A percentile compares a stretch with the other conserved stretches of the same genome.
Conservation (phyloP, 1,284 basidiomycete species). For the Cutaneotrichosporon spelunceum region DNA sequence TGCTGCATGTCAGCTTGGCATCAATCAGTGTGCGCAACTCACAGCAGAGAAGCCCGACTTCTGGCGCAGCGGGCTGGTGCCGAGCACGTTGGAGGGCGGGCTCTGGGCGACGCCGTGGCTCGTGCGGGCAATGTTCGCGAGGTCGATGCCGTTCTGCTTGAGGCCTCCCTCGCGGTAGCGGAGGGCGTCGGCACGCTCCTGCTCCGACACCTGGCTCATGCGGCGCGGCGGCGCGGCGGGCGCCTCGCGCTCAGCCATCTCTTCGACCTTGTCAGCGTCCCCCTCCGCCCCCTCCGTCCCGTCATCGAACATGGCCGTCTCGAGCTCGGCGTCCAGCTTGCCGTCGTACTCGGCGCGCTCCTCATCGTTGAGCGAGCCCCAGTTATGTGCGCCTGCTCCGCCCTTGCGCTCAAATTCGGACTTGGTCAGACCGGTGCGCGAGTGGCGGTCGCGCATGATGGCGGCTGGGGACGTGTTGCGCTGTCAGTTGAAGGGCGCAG, state of each 20-base stretch:
- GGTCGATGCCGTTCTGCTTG: constrained; percentile 58
- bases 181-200: constrained; percentile 59
- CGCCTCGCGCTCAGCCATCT: constrained; percentile 20
- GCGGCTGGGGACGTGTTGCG: constrained; percentile 67
- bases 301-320: constrained; percentile 48
- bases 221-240: constrained; percentile 34
- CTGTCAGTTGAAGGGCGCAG: constrained; percentile 23
- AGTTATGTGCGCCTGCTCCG: constrained; percentile 75
- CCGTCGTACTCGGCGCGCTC: constrained; percentile 54
- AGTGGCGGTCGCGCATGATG: constrained; percentile 66
- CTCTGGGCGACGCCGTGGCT: constrained; percentile 68
- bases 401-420: constrained; percentile 63
- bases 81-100: constrained; percentile 52
- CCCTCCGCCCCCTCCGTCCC: constrained; percentile 47
- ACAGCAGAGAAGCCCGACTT: constrained; percentile 36
- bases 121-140: constrained; percentile 73
- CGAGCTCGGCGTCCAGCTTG: constrained; percentile 49
- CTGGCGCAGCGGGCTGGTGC: constrained; percentile 51
- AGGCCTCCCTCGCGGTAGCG: constrained; percentile 43
- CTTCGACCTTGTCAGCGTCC: constrained; percentile 13
- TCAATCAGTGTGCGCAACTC: constrained; percentile 4
- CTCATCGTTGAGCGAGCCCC: constrained; percentile 70
- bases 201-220: constrained; percentile 56
- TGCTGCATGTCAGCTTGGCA: neutral
- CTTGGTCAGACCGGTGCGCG: constrained; percentile 70